These are phyloP conservation scores for Ceratobasidium papillatum DNA, from an alignment of 1,284 basidiomycete genomes.

Conservation along the genomic window DNA sequence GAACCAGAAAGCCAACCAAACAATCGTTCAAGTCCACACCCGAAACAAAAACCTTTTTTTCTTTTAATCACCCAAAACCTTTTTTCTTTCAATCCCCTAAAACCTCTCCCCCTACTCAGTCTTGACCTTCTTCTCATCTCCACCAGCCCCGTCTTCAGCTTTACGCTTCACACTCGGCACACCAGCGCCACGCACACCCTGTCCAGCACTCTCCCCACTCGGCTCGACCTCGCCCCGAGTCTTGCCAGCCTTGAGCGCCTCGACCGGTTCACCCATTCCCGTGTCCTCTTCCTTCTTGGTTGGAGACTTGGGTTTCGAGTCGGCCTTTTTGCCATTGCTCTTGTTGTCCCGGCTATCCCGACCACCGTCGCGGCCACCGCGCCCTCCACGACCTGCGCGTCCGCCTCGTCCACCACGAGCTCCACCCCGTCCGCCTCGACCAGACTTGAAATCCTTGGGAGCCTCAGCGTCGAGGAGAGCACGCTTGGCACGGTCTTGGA, in stretches of 20 bases:
- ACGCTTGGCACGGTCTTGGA: slow-evolving; percentile 67
- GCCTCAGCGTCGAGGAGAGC: slow-evolving; percentile 50
- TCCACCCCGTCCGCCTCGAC: slow-evolving; percentile 50
- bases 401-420: slow-evolving; percentile 51
- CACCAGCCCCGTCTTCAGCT: slow-evolving; percentile 52
- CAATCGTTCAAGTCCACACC: not conserved
- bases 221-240: slow-evolving; percentile 36
- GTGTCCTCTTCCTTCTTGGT: slow-evolving; percentile 48
- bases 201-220: slow-evolving; percentile 33
- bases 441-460: slow-evolving; percentile 52
- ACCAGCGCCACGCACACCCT: slow-evolving; percentile 26
- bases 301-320: not conserved
- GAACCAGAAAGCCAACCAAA: not conserved
- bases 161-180: slow-evolving; percentile 48
- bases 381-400: slow-evolving; percentile 56
- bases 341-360: slow-evolving; percentile 51
- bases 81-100: too few relatives aligned
- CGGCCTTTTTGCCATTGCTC: not conserved
- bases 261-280: slow-evolving; percentile 22
- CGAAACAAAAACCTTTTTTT: not conserved
- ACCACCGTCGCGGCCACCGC: slow-evolving; percentile 55
- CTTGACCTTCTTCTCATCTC: slow-evolving; percentile 29
- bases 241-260: slow-evolving; percentile 38
- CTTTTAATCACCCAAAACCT: too few relatives aligned
- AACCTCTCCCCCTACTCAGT: too few relatives aligned